Base-by-base conservation (phyloP, 2,329 filamentous ascomycete genomes). In the Pseudogymnoascus destructans region DNA sequence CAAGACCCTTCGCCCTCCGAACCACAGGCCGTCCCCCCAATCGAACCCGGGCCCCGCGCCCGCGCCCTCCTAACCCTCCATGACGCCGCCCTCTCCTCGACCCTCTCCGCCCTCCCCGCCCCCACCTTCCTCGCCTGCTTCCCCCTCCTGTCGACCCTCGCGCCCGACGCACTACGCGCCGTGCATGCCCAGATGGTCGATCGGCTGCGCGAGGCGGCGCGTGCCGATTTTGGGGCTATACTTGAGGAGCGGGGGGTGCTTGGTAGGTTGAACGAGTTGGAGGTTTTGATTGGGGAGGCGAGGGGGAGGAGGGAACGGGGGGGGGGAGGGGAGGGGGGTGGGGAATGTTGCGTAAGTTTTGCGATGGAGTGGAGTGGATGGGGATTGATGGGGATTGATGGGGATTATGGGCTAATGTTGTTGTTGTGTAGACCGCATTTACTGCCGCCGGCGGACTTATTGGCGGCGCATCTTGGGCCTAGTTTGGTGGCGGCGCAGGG, bases 101-200 rank as follows among this genome's bases (percentile, higher is more conserved):
- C 81, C 2, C 74, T 85, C 30, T 72, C 69, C 63, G 77, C 79
- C 66, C 73, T 84, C 58, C 75, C 71, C 62, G 80, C 76, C 71
- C 73, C 77, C 55, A 80, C 80, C 67, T 78, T 85, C 64, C 76
- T 77, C 1, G 73, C 76, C 1, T 85, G 82, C 70, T 85, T 82
- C 67, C 81, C 82, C 42, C 81, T 77, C 17, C 73, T 84, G n/a
- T 75, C 79, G 15, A 66, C 70, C 36, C 71, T 73, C 61, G 75
- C 79, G 17, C 77, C 78, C 21, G 71, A 69, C 6, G 74, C 77
- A 35, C 72, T 85, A 64, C 72, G 72, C 61, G 74, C 76, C 62
- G 76, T 84, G 38, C 81, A 83, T 71, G 68, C 70, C 57, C 77
- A 79, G 66, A 80, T 85, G 77, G 76, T 81, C 9, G 75, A 75